These are phyloP conservation scores for Pseudonitzschia multistriata DNA, from an alignment of 108 stramenopile species.

Conservation along the genomic window DNA sequence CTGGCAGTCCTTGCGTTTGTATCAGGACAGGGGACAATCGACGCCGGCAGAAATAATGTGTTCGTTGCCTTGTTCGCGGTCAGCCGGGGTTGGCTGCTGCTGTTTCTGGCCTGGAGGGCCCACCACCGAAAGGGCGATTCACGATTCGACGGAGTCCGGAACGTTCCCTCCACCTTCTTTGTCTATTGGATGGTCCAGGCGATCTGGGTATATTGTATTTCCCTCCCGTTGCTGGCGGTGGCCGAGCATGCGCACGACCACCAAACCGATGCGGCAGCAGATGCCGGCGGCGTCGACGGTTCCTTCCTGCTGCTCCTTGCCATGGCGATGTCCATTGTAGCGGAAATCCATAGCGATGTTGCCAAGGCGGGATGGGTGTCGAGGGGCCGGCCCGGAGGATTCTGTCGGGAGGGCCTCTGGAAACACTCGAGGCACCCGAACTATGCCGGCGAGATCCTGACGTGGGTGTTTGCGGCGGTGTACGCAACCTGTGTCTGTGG, in stretches of 20 bases:
- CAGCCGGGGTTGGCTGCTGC: constrained; percentile 56
- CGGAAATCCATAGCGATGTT: constrained; percentile 64
- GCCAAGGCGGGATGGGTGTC: constrained; percentile 61
- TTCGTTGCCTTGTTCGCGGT: constrained; percentile 40
- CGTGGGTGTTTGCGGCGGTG: constrained; percentile 57
- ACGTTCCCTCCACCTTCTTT: constrained; percentile 44
- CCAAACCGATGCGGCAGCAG: not conserved
- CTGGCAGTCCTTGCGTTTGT: constrained; percentile 26
- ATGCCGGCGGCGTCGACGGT: not conserved
- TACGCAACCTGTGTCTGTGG: not conserved
- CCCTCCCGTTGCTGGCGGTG: constrained; percentile 50
- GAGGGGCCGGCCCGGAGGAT: constrained; percentile 48
- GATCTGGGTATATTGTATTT: constrained; percentile 59
- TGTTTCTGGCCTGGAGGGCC: constrained; percentile 67
- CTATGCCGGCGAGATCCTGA: constrained; percentile 73
- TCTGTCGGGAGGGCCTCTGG: constrained; percentile 61
- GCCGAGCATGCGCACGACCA: constrained; percentile 4
- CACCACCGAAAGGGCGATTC: constrained; percentile 67
- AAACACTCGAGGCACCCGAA: constrained; percentile 65
- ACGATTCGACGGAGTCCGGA: constrained; percentile 58
- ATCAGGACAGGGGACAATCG: constrained; percentile 24
- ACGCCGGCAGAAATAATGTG: constrained; percentile 34
- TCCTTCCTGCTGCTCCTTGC: constrained; percentile 31
- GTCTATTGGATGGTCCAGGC: constrained; percentile 70
- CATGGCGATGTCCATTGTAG: constrained; percentile 37